phyloP scores from a whole-genome alignment of 148 eudicot genomes.

The Simmondsia chinensis region DNA sequence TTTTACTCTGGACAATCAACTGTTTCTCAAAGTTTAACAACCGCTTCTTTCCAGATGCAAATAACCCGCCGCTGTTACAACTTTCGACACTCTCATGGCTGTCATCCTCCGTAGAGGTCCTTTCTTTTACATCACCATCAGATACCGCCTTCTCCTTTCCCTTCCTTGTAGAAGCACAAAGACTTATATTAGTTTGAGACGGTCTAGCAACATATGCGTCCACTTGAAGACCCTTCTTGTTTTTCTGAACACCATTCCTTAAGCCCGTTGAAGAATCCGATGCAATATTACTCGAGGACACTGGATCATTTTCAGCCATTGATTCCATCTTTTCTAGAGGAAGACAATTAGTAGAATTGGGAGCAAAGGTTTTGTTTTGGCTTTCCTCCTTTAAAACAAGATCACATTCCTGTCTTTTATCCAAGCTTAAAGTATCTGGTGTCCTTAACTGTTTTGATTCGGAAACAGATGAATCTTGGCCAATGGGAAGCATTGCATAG shows the following conservation, averaged over 20 bases:
- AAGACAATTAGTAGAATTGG: conserved; percentile 2
- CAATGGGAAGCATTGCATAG: conserved; percentile 3
- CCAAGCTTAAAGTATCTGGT: conserved; percentile 3
- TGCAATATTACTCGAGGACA: conserved; percentile 5
- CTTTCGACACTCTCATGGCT: conserved; percentile 50
- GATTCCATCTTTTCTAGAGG: conserved; percentile 23
- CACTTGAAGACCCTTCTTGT: conserved; percentile 9
- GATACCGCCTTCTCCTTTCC: conserved; percentile 37
- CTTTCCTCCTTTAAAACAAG: conserved; percentile 3
- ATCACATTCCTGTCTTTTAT: conserved; percentile 1
- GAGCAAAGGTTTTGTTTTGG: conserved; percentile 1
- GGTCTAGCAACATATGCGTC: conserved; percentile 9
- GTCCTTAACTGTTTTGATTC: conserved; percentile 3
- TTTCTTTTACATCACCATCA: conserved; percentile 11
- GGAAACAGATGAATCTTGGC: conserved; percentile 1
- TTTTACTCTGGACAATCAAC: conserved; percentile 23
- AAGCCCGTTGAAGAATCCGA: neutral
- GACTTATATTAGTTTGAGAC: conserved; percentile 20
- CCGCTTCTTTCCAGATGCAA: conserved; percentile 21
- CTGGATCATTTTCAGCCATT: conserved; percentile 32
- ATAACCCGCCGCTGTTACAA: conserved; percentile 33
- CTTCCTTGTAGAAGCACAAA: conserved; percentile 12
- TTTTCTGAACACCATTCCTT: neutral
- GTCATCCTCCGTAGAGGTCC: conserved; percentile 24
- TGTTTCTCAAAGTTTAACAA: conserved; percentile 15